Conservation (phyloP, 164 flowering plant genomes). For the Annona squamosa region DNA sequence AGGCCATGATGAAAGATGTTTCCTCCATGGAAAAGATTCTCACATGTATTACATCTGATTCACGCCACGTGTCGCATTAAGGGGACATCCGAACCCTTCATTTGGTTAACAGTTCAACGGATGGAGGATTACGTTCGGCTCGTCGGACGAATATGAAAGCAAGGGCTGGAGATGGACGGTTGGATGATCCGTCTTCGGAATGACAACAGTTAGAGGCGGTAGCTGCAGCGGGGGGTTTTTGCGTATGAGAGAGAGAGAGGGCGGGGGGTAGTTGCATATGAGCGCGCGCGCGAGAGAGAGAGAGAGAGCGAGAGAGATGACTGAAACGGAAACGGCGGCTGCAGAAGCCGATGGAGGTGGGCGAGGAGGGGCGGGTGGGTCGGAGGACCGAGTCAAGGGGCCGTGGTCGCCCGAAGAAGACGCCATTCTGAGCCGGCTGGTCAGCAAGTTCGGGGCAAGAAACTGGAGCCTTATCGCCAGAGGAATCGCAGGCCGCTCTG, state of each 20-base stretch:
- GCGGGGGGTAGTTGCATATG: not conserved
- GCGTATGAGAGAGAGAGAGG: not conserved
- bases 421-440: slow-evolving; percentile 49
- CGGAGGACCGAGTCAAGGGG: slow-evolving; percentile 45
- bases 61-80: not conserved
- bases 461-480: slow-evolving; percentile 86
- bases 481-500: slow-evolving; percentile 76
- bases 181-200: not conserved
- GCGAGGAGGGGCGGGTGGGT: slow-evolving; percentile 8
- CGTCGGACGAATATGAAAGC: not conserved
- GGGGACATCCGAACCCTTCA: not conserved
- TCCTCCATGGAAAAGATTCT: not conserved
- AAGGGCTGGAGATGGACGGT: not conserved
- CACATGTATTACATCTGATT: not conserved
- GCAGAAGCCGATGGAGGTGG: not conserved
- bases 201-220: slow-evolving; percentile 17
- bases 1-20: too few relatives aligned
- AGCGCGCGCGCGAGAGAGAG: not conserved
- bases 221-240: not conserved
- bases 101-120: not conserved
- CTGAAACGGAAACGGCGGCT: not conserved
- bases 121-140: not conserved
- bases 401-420: slow-evolving; percentile 82
- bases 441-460: slow-evolving; percentile 63
- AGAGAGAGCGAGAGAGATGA: slow-evolving; percentile 8